phyloP scores from a whole-genome alignment of 768 basidiomycete species.

The Lactarius deliciosus region DNA sequence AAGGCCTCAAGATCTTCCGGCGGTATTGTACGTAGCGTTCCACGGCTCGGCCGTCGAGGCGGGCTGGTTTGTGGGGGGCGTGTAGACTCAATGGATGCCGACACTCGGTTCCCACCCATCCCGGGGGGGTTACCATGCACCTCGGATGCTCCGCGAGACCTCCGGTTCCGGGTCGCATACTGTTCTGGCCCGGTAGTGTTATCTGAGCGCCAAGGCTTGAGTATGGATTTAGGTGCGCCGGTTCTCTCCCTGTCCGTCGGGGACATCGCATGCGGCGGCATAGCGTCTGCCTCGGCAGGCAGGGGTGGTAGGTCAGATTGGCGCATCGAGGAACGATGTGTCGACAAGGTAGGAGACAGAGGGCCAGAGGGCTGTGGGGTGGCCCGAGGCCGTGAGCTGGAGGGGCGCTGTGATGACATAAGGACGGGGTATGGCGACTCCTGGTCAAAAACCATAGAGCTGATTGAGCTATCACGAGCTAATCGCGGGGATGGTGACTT shows the following conservation, averaged over 20 bases:
- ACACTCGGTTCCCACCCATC: constrained; percentile 20
- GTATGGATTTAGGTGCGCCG: constrained; percentile 63
- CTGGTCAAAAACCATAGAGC: constrained; percentile 67
- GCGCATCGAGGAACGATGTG: neutral
- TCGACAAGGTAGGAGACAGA: neutral
- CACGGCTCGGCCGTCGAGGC: constrained; percentile 36
- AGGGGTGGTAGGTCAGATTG: constrained; percentile 15
- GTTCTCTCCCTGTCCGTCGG: constrained; percentile 45
- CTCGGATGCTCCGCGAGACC: constrained; percentile 22
- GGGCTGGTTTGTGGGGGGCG: constrained; percentile 17
- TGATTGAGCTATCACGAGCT: constrained; percentile 36
- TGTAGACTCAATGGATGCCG: constrained; percentile 22
- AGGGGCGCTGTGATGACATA: constrained; percentile 29
- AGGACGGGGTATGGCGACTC: constrained; percentile 63
- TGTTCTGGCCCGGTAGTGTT: constrained; percentile 60
- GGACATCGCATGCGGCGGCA: constrained; percentile 31
- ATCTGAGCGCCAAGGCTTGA: constrained; percentile 65
- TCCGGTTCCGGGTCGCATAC: constrained; percentile 16
- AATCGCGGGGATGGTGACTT: constrained; percentile 12
- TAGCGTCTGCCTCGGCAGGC: constrained; percentile 28
- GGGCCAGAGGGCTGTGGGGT: constrained; percentile 27
- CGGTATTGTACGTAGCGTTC: constrained; percentile 34
- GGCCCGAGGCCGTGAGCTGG: constrained; percentile 32
- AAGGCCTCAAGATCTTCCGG: constrained; percentile 47
- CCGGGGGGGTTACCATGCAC: neutral